These are phyloP conservation scores for Trichocladium antarcticum DNA, from an alignment of 495 filamentous ascomycete genomes.

Conservation along the genomic window DNA sequence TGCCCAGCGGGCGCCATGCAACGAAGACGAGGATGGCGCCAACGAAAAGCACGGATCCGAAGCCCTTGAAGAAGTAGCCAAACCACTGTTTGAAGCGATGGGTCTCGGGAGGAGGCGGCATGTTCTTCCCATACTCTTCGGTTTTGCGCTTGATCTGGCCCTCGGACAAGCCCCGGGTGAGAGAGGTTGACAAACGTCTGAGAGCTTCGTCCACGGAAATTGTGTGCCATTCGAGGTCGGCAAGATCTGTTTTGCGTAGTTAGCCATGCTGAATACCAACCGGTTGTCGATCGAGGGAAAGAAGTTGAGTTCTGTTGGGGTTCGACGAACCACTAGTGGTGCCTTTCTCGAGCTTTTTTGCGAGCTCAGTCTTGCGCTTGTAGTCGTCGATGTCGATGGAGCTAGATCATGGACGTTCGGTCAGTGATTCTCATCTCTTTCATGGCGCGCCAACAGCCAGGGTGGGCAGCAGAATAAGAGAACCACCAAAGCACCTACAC, in stretches of 20 bases:
- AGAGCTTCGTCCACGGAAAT: conserved; percentile 44
- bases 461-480: no score
- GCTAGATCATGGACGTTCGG: conserved; percentile 7
- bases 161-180: conserved; percentile 17
- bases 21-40: conserved; percentile 56
- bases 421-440: no score
- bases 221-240: conserved; percentile 16
- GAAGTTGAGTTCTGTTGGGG: neutral
- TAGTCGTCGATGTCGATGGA: conserved; percentile 45
- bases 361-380: conserved; percentile 31
- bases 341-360: conserved; percentile 32
- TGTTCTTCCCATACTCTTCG: conserved; percentile 35
- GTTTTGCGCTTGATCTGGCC: conserved; percentile 13
- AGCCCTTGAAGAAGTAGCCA: conserved; percentile 61
- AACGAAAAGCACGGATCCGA: conserved; percentile 51
- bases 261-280: conserved; percentile 1
- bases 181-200: conserved; percentile 41
- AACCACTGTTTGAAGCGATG: conserved; percentile 46
- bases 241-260: conserved; percentile 1
- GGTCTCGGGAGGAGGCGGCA: conserved; percentile 47
- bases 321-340: conserved; percentile 31
- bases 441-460: no score
- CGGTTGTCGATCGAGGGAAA: no score
- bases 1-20: conserved; percentile 57
- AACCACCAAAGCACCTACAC: conserved; percentile 22